phyloP scores from a whole-genome alignment of 805 yeast genomes.

The Pachysolen tannophilus region DNA sequence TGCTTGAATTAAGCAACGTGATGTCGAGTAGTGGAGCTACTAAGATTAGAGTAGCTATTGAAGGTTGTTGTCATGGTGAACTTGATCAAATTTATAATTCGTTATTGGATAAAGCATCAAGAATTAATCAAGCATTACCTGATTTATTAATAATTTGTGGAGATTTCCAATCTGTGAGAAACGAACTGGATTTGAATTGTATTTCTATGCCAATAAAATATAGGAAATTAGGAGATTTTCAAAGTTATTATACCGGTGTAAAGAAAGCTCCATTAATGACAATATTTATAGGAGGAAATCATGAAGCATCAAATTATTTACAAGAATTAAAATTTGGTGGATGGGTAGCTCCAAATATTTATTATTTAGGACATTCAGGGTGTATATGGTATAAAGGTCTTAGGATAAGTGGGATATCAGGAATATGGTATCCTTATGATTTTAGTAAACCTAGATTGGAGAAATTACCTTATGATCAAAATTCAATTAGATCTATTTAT shows the following conservation, averaged over 20 bases:
- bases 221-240: constrained; percentile 70
- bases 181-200: constrained; percentile 52
- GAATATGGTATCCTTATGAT: constrained; percentile 59
- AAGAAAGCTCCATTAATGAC: constrained; percentile 68
- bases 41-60: constrained; percentile 47
- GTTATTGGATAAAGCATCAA: constrained; percentile 14
- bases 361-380: constrained; percentile 74
- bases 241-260: constrained; percentile 54
- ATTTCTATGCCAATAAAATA: constrained; percentile 79
- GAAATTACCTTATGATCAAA: constrained; percentile 37
- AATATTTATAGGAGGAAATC: constrained; percentile 89
- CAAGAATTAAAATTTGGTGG: constrained; percentile 78
- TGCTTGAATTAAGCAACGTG: no score
- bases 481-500: constrained; percentile 47
- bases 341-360: constrained; percentile 85
- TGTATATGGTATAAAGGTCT: constrained; percentile 70
- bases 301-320: constrained; percentile 78
- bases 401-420: constrained; percentile 75
- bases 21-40: no score
- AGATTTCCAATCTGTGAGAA: constrained; percentile 80
- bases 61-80: constrained; percentile 90
- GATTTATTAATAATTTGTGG: constrained; percentile 78
- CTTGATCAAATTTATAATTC: constrained; percentile 47
- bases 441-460: constrained; percentile 33
- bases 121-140: constrained; percentile 22